Evolutionary conservation across 768 basidiomycete genomes (phyloP).

Genomic region (Lactarius psammicola): DNA sequence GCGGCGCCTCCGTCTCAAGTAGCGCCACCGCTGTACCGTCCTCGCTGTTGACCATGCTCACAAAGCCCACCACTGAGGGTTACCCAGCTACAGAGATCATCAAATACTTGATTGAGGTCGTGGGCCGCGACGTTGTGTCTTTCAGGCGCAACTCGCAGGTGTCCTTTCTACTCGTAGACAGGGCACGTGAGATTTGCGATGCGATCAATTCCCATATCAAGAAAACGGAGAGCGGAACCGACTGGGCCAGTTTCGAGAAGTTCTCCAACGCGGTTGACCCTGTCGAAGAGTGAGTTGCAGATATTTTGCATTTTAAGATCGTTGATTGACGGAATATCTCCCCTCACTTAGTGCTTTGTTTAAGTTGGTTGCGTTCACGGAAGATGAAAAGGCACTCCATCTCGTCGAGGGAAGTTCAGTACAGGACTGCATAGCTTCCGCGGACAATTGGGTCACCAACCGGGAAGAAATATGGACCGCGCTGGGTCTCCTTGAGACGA

Average conservation of each 20-base stretch:
- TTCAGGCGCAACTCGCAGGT: slow-evolving; percentile 29
- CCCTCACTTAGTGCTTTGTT: slow-evolving; percentile 13
- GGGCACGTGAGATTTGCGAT: slow-evolving; percentile 28
- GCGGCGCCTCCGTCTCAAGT: not conserved
- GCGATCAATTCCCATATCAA: slow-evolving; percentile 26
- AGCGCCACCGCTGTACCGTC: slow-evolving; percentile 1
- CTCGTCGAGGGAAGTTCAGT: slow-evolving; percentile 6
- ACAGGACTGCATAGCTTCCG: slow-evolving; percentile 14
- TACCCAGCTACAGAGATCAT: slow-evolving; percentile 27
- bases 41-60: not conserved
- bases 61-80: not conserved
- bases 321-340: not conserved
- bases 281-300: slow-evolving; percentile 24
- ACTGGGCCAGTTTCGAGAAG: slow-evolving; percentile 28
- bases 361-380: slow-evolving; percentile 13
- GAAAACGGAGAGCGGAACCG: slow-evolving; percentile 14
- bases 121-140: slow-evolving; percentile 22
- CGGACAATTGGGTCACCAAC: slow-evolving; percentile 20
- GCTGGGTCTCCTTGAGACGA: slow-evolving; percentile 16
- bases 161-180: slow-evolving; percentile 28
- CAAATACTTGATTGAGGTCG: slow-evolving; percentile 26
- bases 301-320: not conserved
- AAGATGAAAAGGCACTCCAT: slow-evolving; percentile 19
- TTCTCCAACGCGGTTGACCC: slow-evolving; percentile 30
- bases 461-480: slow-evolving; percentile 13